phyloP scores from a whole-genome alignment of 2,329 filamentous ascomycete genomes.

The Claviceps spartinae region DNA sequence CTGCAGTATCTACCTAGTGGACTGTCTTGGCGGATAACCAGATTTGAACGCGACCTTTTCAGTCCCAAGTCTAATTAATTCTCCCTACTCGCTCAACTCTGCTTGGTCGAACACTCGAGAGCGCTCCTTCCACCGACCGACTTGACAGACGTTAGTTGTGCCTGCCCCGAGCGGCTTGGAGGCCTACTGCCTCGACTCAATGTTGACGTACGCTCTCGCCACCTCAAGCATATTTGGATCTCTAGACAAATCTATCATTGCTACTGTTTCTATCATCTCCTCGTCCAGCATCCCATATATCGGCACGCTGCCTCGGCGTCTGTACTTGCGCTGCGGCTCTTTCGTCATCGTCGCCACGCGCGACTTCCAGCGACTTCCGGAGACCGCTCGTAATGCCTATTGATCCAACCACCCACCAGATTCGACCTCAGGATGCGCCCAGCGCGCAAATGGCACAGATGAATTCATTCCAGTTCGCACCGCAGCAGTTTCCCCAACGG shows the following conservation, averaged over 20 bases:
- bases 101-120: background rate
- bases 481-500: slow-evolving; percentile 39
- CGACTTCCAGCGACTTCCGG: background rate
- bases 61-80: background rate
- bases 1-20: background rate
- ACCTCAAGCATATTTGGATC: background rate
- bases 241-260: slow-evolving; percentile 1
- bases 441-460: slow-evolving; percentile 37
- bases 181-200: slow-evolving; percentile 12
- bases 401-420: slow-evolving; percentile 45
- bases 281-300: background rate
- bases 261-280: background rate
- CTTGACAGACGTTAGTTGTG: background rate
- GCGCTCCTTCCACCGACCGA: background rate
- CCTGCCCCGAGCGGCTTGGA: background rate
- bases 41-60: background rate
- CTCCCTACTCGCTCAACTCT: background rate
- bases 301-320: background rate
- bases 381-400: slow-evolving; percentile 37
- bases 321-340: background rate
- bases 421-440: slow-evolving; percentile 45
- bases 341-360: background rate
- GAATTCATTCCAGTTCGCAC: slow-evolving; percentile 65
- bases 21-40: background rate
- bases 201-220: slow-evolving; percentile 11